Evolutionary conservation across 257 asterid genomes (phyloP), one percentile per base, ranked within the genome.

Genomic region (Primulina eburnea): DNA sequence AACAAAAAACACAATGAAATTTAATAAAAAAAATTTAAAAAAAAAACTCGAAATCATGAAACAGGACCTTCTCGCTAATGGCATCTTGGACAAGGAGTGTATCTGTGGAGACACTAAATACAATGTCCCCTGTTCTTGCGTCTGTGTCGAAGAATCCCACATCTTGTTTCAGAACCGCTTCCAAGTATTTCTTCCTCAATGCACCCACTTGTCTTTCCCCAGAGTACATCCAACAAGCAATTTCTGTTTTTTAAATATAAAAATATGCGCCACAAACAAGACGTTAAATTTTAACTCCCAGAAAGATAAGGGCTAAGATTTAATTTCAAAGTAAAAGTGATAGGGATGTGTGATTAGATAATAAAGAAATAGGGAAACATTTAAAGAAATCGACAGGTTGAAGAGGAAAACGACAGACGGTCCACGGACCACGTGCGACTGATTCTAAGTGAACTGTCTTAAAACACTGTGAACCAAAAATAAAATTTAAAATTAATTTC

Each of bases 141-240:
- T 94, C 99, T 3, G 99, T 94, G 56, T 94, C 99, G 70, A 89
- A 94, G 81, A 94, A 94, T n/a, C 99, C 99, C 18, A 94, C 99
- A 53, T 94, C 99, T 77, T 94, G 99, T 78, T 89, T 94, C 89
- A 94, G 67, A 24, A 92, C 98, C 0, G 99, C 90, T 76, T 94
- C 98, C 78, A 94, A 81, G 80, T 94, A 94, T 78, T 87, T 94
- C 88, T 82, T 89, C 85, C 98, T 83, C 80, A 92, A 34, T 3
- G 96, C 80, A 24, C 96, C 95, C 3, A 87, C 92, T 79, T 94
- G 99, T 78, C 99, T 85, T 79, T 94, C 99, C 18, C 99, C 99
- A 59, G 89, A 79, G 79, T 85, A 84, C 99, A 94, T 94, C 99
- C 99, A 94, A 68, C 99, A 92, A 50, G 90, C 96, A 73, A 92